Evolutionary conservation across 2,329 filamentous ascomycete genomes (phyloP).

Genomic region (Monilinia laxa): DNA sequence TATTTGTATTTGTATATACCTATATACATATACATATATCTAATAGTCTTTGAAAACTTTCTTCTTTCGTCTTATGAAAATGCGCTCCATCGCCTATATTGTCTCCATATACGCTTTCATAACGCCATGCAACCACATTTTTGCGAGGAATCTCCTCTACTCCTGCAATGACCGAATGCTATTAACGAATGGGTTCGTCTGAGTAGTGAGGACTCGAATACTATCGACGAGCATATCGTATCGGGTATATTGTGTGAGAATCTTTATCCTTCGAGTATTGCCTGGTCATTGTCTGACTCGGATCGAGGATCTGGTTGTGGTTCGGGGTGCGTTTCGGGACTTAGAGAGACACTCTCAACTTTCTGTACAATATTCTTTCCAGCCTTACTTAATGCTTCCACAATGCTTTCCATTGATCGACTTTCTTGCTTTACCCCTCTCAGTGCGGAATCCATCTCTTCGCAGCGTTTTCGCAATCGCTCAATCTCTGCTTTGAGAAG

Average conservation of each 20-base stretch:
- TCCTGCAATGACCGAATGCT: constrained; percentile 7
- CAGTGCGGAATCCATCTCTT: constrained; percentile 34
- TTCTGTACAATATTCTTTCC: constrained; percentile 22
- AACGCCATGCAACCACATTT: neutral
- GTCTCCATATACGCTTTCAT: neutral
- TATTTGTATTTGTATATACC: too few species aligned
- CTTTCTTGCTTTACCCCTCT: constrained; percentile 34
- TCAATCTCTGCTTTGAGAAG: constrained; percentile 35
- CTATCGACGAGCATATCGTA: neutral
- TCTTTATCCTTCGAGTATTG: neutral
- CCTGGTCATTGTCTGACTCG: neutral
- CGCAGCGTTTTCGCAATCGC: constrained; percentile 34
- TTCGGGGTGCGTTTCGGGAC: neutral
- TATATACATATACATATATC: neutral
- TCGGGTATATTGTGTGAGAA: neutral
- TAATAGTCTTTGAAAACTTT: neutral
- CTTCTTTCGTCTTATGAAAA: neutral
- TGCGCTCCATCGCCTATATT: neutral
- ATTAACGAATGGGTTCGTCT: neutral
- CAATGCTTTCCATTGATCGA: constrained; percentile 34
- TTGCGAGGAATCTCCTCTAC: neutral
- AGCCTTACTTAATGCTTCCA: constrained; percentile 33
- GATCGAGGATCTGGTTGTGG: neutral
- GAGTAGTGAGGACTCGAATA: neutral
- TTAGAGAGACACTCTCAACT: constrained; percentile 16